A percentile compares a stretch with the other conserved stretches of the same genome.
Evolutionary conservation across 805 yeast species (phyloP).

Genomic region (Metschnikowia baotianmanensis): DNA sequence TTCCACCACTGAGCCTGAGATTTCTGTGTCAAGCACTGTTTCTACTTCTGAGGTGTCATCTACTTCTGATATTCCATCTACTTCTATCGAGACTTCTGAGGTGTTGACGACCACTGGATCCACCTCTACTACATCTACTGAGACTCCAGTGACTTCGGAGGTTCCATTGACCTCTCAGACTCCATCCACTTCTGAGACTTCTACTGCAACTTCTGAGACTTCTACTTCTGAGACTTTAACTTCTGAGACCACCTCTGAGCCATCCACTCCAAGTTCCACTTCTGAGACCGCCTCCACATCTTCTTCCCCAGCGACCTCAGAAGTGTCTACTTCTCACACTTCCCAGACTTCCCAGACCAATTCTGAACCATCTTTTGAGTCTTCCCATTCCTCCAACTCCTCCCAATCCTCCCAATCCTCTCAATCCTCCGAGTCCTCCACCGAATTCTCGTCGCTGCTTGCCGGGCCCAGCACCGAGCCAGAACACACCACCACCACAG

Average conservation of each 20-base stretch:
- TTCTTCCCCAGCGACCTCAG: too few species aligned
- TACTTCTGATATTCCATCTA: background rate
- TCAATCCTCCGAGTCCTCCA: background rate
- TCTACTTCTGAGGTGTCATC: background rate
- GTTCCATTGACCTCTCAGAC: background rate
- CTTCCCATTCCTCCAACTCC: too few species aligned
- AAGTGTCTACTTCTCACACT: too few species aligned
- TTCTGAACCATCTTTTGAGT: too few species aligned
- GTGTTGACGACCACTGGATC: background rate
- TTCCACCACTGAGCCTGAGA: too few species aligned
- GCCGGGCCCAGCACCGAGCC: constrained; percentile 1
- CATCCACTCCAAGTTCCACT: background rate
- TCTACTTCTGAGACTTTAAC: too few species aligned
- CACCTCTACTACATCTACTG: background rate
- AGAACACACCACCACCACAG: constrained; percentile 5
- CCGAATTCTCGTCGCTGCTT: background rate
- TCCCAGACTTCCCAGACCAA: too few species aligned
- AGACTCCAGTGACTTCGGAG: too few species aligned
- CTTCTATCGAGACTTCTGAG: background rate
- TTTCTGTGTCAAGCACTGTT: too few species aligned
- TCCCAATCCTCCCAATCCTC: background rate
- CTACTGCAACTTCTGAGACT: background rate
- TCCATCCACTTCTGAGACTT: background rate
- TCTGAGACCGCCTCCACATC: too few species aligned
- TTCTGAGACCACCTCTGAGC: background rate